Conservation (phyloP, 495 filamentous ascomycete species). For the Geoglossum glabrum region DNA sequence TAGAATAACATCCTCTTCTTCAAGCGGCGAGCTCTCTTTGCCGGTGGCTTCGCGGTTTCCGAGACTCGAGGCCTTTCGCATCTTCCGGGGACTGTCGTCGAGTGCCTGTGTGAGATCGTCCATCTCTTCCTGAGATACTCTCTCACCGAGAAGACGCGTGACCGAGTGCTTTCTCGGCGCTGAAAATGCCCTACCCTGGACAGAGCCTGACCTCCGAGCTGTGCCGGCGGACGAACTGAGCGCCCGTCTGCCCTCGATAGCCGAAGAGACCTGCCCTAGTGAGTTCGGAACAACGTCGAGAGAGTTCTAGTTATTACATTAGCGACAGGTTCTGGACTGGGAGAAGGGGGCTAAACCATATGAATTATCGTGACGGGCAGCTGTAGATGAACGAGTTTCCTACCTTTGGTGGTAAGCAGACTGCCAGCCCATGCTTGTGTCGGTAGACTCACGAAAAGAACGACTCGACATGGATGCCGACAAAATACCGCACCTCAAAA, state of each 20-base stretch:
- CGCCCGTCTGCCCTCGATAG: conserved; percentile 29
- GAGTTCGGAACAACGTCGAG: conserved; percentile 39
- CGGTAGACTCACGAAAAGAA: conserved; percentile 20
- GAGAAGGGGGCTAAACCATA: conserved; percentile 19
- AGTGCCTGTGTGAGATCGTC: background rate
- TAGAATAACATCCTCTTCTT: background rate
- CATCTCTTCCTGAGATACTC: background rate
- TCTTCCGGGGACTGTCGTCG: background rate
- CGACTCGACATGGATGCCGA: conserved; percentile 25
- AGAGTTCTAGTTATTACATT: conserved; percentile 23
- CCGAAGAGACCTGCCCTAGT: conserved; percentile 32
- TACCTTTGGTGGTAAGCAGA: conserved; percentile 3
- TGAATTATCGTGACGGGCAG: conserved; percentile 34
- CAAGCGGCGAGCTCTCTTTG: background rate
- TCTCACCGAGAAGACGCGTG: conserved; percentile 1
- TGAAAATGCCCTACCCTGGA: conserved; percentile 12
- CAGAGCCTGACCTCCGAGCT: background rate
- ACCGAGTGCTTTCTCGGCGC: conserved; percentile 12
- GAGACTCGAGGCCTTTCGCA: background rate
- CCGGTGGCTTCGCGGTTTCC: background rate
- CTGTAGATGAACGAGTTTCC: conserved; percentile 29
- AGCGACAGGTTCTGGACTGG: conserved; percentile 2
- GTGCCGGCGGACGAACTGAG: background rate
- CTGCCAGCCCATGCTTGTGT: background rate
- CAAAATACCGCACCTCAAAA: conserved; percentile 33